Base-by-base conservation (phyloP, 306 rosid species). In the Sesbania bispinosa region DNA sequence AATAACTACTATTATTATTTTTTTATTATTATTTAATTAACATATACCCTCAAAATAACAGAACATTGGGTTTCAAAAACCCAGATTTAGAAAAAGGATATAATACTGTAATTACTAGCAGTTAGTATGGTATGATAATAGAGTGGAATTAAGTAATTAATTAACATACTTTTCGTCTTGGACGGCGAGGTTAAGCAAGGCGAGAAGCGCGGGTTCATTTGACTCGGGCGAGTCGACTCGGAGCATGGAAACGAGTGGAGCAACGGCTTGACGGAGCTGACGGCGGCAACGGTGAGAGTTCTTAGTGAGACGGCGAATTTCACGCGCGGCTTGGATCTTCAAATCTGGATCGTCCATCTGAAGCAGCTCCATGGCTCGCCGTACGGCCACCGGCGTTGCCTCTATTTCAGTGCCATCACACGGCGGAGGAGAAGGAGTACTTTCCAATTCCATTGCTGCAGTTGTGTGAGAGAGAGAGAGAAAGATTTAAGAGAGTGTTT, bases 161-260 rank as follows among this genome's bases (percentile, higher is more conserved):
- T 19, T 3, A 14, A 9, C 85, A 35, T 86, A 88, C 98, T 79
- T 82, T 60, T 92, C 96, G 52, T 92, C 96, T 60, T 90, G 83
- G 45, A 93, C 96, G 76, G 96, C 98, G 53, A 93, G 98, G 73
- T 93, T 93, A 75, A 93, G 96, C 70, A 93, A 83, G 4, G 97
- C 96, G 41, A 90, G 96, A 26, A 93, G 93, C 5, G 97, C 93
- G 0, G 96, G 57, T 66, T 90, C 88, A 8, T 79, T 82, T 1
- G 80, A 79, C 43, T 85, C 97, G 53, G 93, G 75, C 60, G 85
- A 90, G 90, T 77, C 76, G 23, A 43, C n/a, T 14, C 85, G 84
- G 83, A 71, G 85, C 92, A 88, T 88, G 41, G 85, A 73, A 3
- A 88, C 92, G 60, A 88, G 92, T 10, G 86, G 88, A 0, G 73